These are phyloP conservation scores for Mesotaenium endlicherianum DNA, from an alignment of 139 green algal species.

Conservation along the genomic window DNA sequence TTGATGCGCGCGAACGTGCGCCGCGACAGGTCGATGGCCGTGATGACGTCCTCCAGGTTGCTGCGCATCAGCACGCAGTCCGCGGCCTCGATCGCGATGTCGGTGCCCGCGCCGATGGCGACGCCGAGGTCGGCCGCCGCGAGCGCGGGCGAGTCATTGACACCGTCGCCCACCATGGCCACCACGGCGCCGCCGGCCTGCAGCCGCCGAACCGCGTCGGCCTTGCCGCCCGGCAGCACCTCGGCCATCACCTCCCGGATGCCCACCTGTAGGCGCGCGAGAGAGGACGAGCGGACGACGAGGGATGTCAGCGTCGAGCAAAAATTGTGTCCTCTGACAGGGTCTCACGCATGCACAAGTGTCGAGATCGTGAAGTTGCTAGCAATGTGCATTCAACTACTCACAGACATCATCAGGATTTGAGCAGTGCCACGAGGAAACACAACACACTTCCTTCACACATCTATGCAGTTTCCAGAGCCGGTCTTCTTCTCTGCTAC, in stretches of 20 bases:
- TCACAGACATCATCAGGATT: too few species aligned
- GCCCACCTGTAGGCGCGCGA: conserved; percentile 32
- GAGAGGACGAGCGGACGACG: too few species aligned
- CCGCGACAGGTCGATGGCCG: conserved; percentile 81
- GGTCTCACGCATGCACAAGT: too few species aligned
- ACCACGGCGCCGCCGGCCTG: conserved; percentile 64
- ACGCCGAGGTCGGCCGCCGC: conserved; percentile 92
- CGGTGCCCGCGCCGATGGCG: conserved; percentile 80
- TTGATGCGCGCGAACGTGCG: conserved; percentile 81
- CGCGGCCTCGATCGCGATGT: conserved; percentile 78
- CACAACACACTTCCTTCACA: too few species aligned
- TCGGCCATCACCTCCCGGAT: conserved; percentile 64
- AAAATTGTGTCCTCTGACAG: too few species aligned
- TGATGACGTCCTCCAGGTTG: conserved; percentile 85
- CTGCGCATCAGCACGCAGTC: conserved; percentile 91
- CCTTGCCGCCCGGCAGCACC: conserved; percentile 76
- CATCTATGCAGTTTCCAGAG: too few species aligned
- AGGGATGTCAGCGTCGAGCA: too few species aligned
- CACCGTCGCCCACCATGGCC: conserved; percentile 96
- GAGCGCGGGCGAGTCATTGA: conserved; percentile 96
- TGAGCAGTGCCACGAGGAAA: too few species aligned
- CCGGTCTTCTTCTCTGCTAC: too few species aligned
- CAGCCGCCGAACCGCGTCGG: conserved; percentile 57
- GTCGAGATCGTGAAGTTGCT: too few species aligned
- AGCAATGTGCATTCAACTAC: too few species aligned